Evolutionary conservation across 805 yeast genomes (phyloP), one percentile per base, ranked within the genome.

Genomic region (Kuraishia floccosa): DNA sequence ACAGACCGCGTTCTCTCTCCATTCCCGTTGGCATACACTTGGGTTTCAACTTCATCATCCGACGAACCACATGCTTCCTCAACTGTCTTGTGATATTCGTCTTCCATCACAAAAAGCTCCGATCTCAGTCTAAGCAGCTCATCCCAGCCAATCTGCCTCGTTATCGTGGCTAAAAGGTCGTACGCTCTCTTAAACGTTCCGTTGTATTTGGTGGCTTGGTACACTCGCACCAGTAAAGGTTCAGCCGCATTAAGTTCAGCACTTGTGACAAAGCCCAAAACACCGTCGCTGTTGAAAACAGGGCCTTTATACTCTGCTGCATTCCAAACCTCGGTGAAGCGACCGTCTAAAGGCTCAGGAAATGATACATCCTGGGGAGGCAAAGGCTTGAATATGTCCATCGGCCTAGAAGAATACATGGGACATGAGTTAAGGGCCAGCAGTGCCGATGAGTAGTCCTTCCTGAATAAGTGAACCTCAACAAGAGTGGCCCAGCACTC

Each of bases 131-230:
- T 59, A 40, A 87, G 62, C 22, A 85, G 52, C 22, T 66, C 70
- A 41, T 83, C 84, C 98, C 98, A 89, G 4, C 96, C 96, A 25
- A 76, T 59, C 16, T 64, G 55, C 13, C 76, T 66, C 3, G 76
- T 72, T 39, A 91, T 67, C 6, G 72, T 60, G 4, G 93, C 74
- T 34, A 89, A 53, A 34, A 86, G 53, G 26, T 76, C 77, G 49
- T 84, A 89, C 1, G 82, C 83, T 32, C 55, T 56, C 19, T 57
- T 54, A 37, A 72, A 70, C 1, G 82, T 71, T 4, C 75, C 69
- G 27, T 65, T 60, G 17, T 75, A 49, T 13, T 53, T 47, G 0
- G 72, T 60, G 8, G 69, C 72, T 11, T 74, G 73, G 31, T 50
- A 54, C 7, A 75, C 59, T 28, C 67, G 54, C 11, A 68, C 38